Evolutionary conservation across 2,329 filamentous ascomycete species (phyloP), one percentile per base, ranked within the genome.

Genomic region (Claviceps sp.): DNA sequence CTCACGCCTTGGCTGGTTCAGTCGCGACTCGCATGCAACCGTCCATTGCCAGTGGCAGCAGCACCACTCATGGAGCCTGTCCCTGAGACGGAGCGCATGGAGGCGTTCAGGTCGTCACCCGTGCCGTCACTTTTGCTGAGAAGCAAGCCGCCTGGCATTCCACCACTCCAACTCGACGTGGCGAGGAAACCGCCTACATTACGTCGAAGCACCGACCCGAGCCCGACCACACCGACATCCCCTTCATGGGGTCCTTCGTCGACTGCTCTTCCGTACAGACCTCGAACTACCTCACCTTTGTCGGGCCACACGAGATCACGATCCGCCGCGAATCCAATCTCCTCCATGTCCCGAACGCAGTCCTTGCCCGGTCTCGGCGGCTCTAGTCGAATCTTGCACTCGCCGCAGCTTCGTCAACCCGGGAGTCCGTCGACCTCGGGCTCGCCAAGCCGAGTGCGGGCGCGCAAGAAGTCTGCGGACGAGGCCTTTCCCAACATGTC

Each of bases 81-180:
- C 61, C 81, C 81, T 58, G 81, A 84, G 70, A 81, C 80, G 48
- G 78, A 84, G 71, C 74, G 79, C 57, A 79, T 84, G 75, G 79
- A 83, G 71, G 78, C 79, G 64, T 84, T 84, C 62, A 76, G 73
- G 55, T 68, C 78, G 51, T 75, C 77, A 50, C 78, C 78, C 57
- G 68, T 81, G 40, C 76, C 78, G 41, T 72, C 70, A 4, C n/a
- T 48, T 34, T 65, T 81, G 54, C 65, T 78, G 24, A 73, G 72
- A 52, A 70, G 67, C 54, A 56, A 40, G 42, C 51, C 45, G 48
- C 52, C 52, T 38, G 59, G 68, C 47, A 57, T 63, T 46, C 63
- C 70, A 40, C 62, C 69, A 8, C 59, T 69, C 55, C 71, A 75
- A 54, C 57, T 72, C 56, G 71, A 77, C 53, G 57, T 68, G 41